phyloP scores from a whole-genome alignment of 2,329 filamentous ascomycete species.

The Trichoderma lentiforme region DNA sequence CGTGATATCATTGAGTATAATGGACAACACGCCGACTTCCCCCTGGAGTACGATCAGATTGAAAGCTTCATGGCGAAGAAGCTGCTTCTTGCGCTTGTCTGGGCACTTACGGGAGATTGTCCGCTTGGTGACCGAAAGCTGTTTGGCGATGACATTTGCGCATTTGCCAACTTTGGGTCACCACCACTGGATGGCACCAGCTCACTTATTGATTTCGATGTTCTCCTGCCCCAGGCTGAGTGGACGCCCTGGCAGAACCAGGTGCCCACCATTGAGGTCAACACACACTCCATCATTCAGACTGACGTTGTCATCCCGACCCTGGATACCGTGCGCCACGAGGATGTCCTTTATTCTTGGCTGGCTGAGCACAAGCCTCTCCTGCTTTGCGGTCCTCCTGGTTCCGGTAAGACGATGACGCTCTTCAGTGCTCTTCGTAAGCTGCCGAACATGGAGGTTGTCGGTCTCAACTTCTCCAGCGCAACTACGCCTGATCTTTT shows the following conservation, averaged over 20 bases:
- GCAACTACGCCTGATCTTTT: conserved; percentile 96
- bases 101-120: conserved; percentile 95
- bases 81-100: conserved; percentile 84
- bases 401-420: conserved; percentile 99
- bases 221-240: conserved; percentile 78
- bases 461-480: conserved; percentile 98
- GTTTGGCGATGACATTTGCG: conserved; percentile 82
- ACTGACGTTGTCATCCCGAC: conserved; percentile 99
- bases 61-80: conserved; percentile 92
- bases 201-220: conserved; percentile 94
- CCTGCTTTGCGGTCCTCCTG: conserved; percentile 91
- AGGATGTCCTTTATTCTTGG: conserved; percentile 99
- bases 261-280: conserved; percentile 92
- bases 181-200: conserved; percentile 73
- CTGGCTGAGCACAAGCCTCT: conserved; percentile 97
- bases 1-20: conserved; percentile 95
- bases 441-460: conserved; percentile 97
- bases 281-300: conserved; percentile 96
- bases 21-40: conserved; percentile 88
- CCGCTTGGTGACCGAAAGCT: conserved; percentile 80
- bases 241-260: conserved; percentile 95
- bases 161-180: conserved; percentile 80
- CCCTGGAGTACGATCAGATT: conserved; percentile 83
- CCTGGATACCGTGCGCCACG: conserved; percentile 92
- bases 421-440: conserved; percentile 96